A percentile compares a stretch with the other conserved stretches of the same genome.
phyloP scores from a whole-genome alignment of 805 yeast genomes.

The Schwanniomyces vanrijiae region DNA sequence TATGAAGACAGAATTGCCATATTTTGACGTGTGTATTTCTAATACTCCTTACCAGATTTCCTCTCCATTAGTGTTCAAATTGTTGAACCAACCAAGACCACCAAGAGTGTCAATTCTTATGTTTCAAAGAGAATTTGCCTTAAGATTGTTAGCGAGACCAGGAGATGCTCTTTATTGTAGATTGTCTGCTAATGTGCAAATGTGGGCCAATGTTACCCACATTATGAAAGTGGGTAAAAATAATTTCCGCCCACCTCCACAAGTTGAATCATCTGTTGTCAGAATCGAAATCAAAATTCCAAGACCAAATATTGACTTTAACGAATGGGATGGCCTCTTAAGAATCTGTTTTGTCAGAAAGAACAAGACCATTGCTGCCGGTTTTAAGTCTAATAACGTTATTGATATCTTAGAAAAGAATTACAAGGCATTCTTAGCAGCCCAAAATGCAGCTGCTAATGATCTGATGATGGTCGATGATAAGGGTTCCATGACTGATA shows the following conservation, averaged over 20 bases:
- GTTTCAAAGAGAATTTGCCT: constrained; percentile 97
- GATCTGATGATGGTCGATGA: constrained; percentile 42
- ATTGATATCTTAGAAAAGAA: constrained; percentile 82
- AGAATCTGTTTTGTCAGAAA: constrained; percentile 91
- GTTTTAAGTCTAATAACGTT: constrained; percentile 81
- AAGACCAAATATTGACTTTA: constrained; percentile 88
- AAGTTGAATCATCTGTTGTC: constrained; percentile 96
- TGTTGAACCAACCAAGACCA: constrained; percentile 87
- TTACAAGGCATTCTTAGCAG: constrained; percentile 72
- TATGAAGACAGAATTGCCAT: constrained; percentile 92
- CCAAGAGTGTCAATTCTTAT: constrained; percentile 93
- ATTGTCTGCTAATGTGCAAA: constrained; percentile 93
- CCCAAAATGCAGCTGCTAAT: constrained; percentile 44
- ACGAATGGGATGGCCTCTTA: constrained; percentile 96
- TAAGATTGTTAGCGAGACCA: constrained; percentile 90
- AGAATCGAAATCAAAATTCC: constrained; percentile 89
- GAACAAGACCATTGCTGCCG: constrained; percentile 90
- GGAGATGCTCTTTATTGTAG: constrained; percentile 95
- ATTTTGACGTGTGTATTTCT: constrained; percentile 93
- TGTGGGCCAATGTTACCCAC: constrained; percentile 99
- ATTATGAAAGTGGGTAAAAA: constrained; percentile 98
- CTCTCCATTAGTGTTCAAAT: constrained; percentile 91
- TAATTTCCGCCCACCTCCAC: constrained; percentile 97
- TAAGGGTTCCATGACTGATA: constrained; percentile 38
- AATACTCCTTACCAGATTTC: constrained; percentile 98